Evolutionary conservation across 352 stramenopile species (phyloP), one percentile per base, ranked within the genome.

Genomic region (Blastocystis sp.): DNA sequence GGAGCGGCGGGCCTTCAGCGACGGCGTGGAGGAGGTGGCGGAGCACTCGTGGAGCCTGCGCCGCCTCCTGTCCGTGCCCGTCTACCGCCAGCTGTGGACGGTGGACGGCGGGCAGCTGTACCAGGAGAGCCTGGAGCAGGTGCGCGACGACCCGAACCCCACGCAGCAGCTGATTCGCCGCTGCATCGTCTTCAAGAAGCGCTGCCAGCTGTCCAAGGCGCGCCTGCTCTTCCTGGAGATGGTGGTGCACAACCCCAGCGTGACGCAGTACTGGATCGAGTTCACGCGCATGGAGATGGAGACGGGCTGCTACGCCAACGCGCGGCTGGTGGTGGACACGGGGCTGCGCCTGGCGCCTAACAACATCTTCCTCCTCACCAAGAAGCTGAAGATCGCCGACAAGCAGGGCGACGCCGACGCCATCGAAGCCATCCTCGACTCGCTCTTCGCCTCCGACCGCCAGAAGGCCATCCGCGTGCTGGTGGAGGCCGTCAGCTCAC

Each of bases 221-320:
- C 66, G 66, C 6, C 21, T 48, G 6, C 38, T 76, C 21, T 76
- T 76, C 38, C 42, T 76, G n/a, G 28, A 57, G 19, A 59, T 57
- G 42, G 14, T 76, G 3, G 19, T 57, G 10, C n/a, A 42, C 40
- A 60, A 57, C 52, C 34, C 66, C n/a, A 17, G 21, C 19, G 14
- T 59, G 38, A 57, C 66, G 66, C 74, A 69, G 38, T 52, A 38
- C n/a, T 84, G 74, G 74, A 45, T 68, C n/a, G 74, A 84, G 38
- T 84, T 84, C 61, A 57, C 38, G 43, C 74, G 74, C 19, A 84
- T 84, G 74, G 74, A 84, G 45, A 59, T 84, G 21, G 74, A 84
- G 45, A 19, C 57, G 6, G 74, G 74, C 17, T 62, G 57, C 40
- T 69, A 69, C 34, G 45, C 10, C 14, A 54, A 84, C 48, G 57